Base-by-base conservation (phyloP, 176 grass and related monocot species). In the Panicum miliaceum region DNA sequence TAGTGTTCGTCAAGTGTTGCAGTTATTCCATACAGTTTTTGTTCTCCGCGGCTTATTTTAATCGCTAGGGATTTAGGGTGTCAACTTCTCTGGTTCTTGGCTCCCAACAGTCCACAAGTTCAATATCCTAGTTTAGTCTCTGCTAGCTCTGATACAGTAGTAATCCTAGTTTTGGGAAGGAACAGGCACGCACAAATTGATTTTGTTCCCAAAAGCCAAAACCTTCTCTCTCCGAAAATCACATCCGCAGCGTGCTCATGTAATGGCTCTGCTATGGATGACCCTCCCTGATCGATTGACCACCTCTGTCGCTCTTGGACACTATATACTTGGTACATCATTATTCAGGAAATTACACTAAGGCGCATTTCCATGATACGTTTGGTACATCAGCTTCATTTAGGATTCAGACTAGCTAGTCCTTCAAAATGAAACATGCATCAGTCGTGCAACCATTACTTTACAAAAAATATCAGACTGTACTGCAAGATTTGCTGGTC, bases 1-100 rank as follows among this genome's bases (percentile, higher is more conserved):
- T 69, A 83, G 64, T 35, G 36, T 37, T 51, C 47, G 40, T 77
- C 78, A 35, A 66, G 32, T 75, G 85, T 18, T 27, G 75, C 37
- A 29, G 20, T 77, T 43, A 37, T 46, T 79, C 54, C 63, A 47
- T 50, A 67, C 85, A 69, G 50, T 60, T 23, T 20, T 37, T 67
- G 19, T 67, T 67, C 32, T 67, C 18, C 13, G 8, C 19, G 7
- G 3, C 2, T 25, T 80, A 36, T 64, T 50, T 6, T 64, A n/a
- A 3, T 78, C 40, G 1, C 3, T 50, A 19, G 23, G 70, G 1
- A 11, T 59, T 59, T 59, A 59, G 6, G 1, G 22, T n/a, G 1
- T 9, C 1, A n/a, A 5, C 18, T 58, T 59, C 22, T 11, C 20
- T 59, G 20, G 54, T 9, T 57, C 54, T 9, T 58, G 54, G 22